Percentiles rank a stretch among this genome's conserved stretches.
These are phyloP conservation scores for Yamadazyma akitaensis DNA, from an alignment of 805 yeast genomes.

Conservation along the genomic window DNA sequence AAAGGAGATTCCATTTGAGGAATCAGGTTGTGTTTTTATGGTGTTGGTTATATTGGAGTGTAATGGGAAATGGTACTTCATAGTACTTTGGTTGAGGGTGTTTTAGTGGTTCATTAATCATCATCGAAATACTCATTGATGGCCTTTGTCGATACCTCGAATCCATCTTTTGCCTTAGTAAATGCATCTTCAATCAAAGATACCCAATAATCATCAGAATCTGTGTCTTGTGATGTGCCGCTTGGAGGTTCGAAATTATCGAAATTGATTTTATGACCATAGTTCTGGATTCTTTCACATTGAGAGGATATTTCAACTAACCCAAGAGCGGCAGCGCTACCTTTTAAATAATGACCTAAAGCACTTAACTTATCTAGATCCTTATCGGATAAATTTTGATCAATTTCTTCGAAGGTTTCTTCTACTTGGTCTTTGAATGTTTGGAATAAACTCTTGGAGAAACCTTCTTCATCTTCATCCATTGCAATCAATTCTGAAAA, in stretches of 20 bases:
- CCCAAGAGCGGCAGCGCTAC: conserved; percentile 93
- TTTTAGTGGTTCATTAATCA: conserved; percentile 11
- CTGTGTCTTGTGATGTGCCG: conserved; percentile 10
- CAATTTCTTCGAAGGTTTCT: conserved; percentile 73
- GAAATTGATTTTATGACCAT: conserved; percentile 56
- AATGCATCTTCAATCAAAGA: conserved; percentile 52
- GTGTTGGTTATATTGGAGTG: too few relatives aligned
- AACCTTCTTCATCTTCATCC: conserved; percentile 97
- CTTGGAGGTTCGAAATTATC: conserved; percentile 27
- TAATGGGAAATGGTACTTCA: background rate
- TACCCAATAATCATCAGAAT: conserved; percentile 36
- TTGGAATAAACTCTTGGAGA: conserved; percentile 70
- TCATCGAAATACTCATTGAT: conserved; percentile 51
- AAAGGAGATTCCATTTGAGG: too few relatives aligned
- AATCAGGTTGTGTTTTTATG: too few relatives aligned
- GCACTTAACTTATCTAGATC: conserved; percentile 60
- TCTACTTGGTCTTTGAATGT: conserved; percentile 89
- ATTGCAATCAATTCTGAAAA: conserved; percentile 84
- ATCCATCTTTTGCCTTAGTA: conserved; percentile 48
- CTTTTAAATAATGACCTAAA: conserved; percentile 90
- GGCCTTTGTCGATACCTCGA: conserved; percentile 47
- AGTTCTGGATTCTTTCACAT: conserved; percentile 91
- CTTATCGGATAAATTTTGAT: conserved; percentile 45
- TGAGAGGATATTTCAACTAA: conserved; percentile 74
- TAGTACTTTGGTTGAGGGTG: background rate